Base-by-base conservation (phyloP, 169 alveolate species). In the Blepharisma undulans region DNA sequence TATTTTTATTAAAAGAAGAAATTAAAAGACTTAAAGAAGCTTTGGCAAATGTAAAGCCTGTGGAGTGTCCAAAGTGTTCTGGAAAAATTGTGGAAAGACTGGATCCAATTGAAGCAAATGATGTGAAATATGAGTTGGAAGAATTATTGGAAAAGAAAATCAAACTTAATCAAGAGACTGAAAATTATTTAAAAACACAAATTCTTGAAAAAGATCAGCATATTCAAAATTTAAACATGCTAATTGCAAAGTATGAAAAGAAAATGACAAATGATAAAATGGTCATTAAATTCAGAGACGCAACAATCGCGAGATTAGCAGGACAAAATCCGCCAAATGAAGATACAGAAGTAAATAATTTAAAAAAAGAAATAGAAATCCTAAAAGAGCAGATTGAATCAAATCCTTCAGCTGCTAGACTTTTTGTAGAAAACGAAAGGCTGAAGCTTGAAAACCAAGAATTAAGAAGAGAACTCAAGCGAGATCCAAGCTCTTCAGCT, bases 1-100 rank as follows among this genome's bases (percentile, higher is more conserved):
- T 96, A 2, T 92, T 79, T 18, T 36, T 92, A n/a, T 90, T 96
- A 19, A 92, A 94, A 29, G 76, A 82, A 25, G 98, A 96, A 93
- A 94, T 95, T 25, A 90, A 79, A 72, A 92, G 95, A 76, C 94
- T 96, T 1, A 94, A 93, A 81, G 87, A 93, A 81, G 96, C 93
- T 25, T 77, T 95, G 32, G 94, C 92, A 21, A 79, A 48, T 27
- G 74, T 25, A 8, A 76, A 76, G 33, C 29, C 34, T 19, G 21
- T 33, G 34, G n/a, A 22, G 27, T 86, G 90, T 34, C 80, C 82
- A 30, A 86, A 48, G 29, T 86, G 90, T 10, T 48, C 66, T 2
- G 66, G 66, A 5, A 48, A 48, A 5, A 48, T 48, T 10, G 66
- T 48, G 12, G 66, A 48, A 48, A 48, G 66, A 18, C 66, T 48